Evolutionary conservation across 2,329 filamentous ascomycete genomes (phyloP), one percentile per base, ranked within the genome.

Genomic region (Sphaerulina vaccinii): DNA sequence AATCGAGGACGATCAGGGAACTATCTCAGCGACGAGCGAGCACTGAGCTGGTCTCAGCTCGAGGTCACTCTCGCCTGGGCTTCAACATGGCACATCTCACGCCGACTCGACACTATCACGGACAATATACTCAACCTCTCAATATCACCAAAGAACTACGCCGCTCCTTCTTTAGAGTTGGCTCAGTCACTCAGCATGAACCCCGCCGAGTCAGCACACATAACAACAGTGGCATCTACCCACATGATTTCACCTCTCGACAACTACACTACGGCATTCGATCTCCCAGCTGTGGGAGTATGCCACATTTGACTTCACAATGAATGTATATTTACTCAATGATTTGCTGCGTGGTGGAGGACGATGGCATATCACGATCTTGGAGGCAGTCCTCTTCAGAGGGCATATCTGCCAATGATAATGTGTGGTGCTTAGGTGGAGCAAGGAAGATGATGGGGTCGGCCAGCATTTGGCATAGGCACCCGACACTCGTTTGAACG

Each of bases 1-100:
- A 39, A 47, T 58, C 52, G 61, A 59, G 8, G 65, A 65, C 36
- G 62, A 65, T 11, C 65, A 68, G 48, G 65, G 55, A 11, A 69
- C 67, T 18, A 59, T 68, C 43, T 68, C 67, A 8, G 61, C 62
- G 16, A 53, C 62, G 15, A 47, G 46, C 42, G 38, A 65, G 62
- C 52, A 61, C 59, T 58, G 48, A 56, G 19, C 13, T 10, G 8
- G 7, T 6, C 8, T 2, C 15, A 24, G 11, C 1, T 18, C 13
- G 9, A 24, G 1, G 15, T n/a, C n/a, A n/a, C n/a, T n/a, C n/a
- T n/a, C n/a, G n/a, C n/a, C n/a, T n/a, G n/a, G n/a, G n/a, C n/a
- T n/a, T n/a, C n/a, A n/a, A n/a, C n/a, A n/a, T n/a, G n/a, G n/a
- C n/a, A n/a, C n/a, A n/a, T n/a, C n/a, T 16, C 5, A 18, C 8